These are phyloP conservation scores for Dothideomycetidae sp. DNA, from an alignment of 2,329 filamentous ascomycete genomes.

Conservation along the genomic window DNA sequence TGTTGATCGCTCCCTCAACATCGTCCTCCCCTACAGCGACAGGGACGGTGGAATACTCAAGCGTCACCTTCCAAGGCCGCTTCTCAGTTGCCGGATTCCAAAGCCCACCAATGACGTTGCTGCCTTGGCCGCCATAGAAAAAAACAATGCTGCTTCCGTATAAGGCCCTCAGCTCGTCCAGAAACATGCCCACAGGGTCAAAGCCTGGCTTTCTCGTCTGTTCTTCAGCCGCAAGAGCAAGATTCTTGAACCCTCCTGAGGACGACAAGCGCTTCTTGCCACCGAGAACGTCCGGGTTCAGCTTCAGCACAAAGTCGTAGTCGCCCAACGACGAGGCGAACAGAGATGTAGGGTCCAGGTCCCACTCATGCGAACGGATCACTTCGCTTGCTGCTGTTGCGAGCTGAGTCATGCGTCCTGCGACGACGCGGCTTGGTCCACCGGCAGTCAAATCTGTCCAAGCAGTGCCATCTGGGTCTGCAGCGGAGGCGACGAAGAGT, in stretches of 20 bases:
- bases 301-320: slow-evolving; percentile 73
- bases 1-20: slow-evolving; percentile 48
- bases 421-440: slow-evolving; percentile 65
- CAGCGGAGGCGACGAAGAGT: slow-evolving; percentile 66
- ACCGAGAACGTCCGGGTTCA: slow-evolving; percentile 42
- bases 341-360: slow-evolving; percentile 39
- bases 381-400: slow-evolving; percentile 60
- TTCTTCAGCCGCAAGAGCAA: slow-evolving; percentile 44
- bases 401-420: slow-evolving; percentile 66
- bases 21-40: slow-evolving; percentile 27
- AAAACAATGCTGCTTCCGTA: slow-evolving; percentile 63
- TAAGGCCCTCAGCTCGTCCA: slow-evolving; percentile 50
- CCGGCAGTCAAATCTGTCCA: slow-evolving; percentile 51
- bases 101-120: slow-evolving; percentile 46
- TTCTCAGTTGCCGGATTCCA: slow-evolving; percentile 46
- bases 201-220: slow-evolving; percentile 36
- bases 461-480: slow-evolving; percentile 62
- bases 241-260: slow-evolving; percentile 61
- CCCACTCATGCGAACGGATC: slow-evolving; percentile 18
- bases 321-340: slow-evolving; percentile 62
- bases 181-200: slow-evolving; percentile 47
- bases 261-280: slow-evolving; percentile 26
- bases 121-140: slow-evolving; percentile 52
- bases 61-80: slow-evolving; percentile 54
- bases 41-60: slow-evolving; percentile 54